A percentile compares a stretch with the other conserved stretches of the same genome.
These are phyloP conservation scores for Trametes punicea DNA, from an alignment of 768 basidiomycete genomes.

Conservation along the genomic window DNA sequence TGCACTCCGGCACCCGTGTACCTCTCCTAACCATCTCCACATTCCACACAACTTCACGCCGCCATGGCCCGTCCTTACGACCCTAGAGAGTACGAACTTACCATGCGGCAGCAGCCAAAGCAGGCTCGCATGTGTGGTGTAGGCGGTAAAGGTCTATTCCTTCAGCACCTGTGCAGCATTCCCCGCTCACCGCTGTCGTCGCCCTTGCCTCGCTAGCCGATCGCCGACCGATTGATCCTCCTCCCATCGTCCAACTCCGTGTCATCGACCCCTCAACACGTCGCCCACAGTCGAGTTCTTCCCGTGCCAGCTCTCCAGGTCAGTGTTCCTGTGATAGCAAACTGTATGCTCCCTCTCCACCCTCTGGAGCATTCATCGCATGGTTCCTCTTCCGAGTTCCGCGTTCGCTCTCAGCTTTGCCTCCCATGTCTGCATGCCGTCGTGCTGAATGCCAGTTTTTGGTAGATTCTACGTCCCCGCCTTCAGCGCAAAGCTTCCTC, in stretches of 20 bases:
- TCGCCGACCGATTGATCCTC: constrained; percentile 94
- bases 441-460: too few relatives aligned
- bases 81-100: constrained; percentile 78
- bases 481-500: constrained; percentile 53
- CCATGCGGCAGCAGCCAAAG: constrained; percentile 87
- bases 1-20: constrained; percentile 8
- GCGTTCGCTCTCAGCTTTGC: too few relatives aligned
- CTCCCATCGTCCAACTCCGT: constrained; percentile 92
- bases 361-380: too few relatives aligned
- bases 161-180: neutral
- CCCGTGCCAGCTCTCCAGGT: constrained; percentile 28
- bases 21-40: neutral
- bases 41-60: neutral
- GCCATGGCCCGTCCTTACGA: constrained; percentile 23
- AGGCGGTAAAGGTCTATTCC: constrained; percentile 63
- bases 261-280: constrained; percentile 64
- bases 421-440: too few relatives aligned
- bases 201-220: constrained; percentile 54
- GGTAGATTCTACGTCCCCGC: constrained; percentile 17
- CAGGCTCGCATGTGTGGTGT: constrained; percentile 90
- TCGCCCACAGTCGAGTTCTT: constrained; percentile 19
- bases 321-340: neutral
- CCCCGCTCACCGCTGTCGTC: constrained; percentile 1
- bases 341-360: neutral
- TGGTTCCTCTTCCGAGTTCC: too few relatives aligned